These are phyloP conservation scores for Aspergillus sp. DNA, from an alignment of 2,329 filamentous ascomycete genomes.

Conservation along the genomic window DNA sequence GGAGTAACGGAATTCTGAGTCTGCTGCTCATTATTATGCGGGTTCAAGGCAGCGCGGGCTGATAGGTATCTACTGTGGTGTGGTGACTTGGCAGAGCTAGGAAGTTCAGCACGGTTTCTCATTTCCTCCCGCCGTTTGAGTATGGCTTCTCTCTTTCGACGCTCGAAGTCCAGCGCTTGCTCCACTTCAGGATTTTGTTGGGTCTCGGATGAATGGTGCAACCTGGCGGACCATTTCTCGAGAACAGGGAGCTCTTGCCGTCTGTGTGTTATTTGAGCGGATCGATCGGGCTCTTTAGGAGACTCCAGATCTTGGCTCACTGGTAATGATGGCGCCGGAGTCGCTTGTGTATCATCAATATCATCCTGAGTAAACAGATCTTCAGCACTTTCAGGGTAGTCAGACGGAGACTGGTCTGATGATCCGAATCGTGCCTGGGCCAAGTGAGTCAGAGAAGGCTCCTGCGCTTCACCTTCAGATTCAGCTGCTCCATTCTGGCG, in stretches of 20 bases:
- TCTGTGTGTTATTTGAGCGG: constrained; percentile 1
- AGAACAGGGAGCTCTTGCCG: constrained; percentile 14
- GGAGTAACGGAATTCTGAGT: not conserved
- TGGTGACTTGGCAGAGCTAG: constrained; percentile 12
- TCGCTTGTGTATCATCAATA: not conserved
- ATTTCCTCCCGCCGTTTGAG: constrained; percentile 17
- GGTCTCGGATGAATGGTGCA: constrained; percentile 11
- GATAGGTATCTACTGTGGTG: constrained; percentile 26
- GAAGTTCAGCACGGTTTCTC: constrained; percentile 1
- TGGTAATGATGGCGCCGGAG: no score
- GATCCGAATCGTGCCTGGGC: constrained; percentile 10
- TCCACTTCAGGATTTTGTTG: constrained; percentile 14
- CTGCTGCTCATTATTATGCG: not conserved
- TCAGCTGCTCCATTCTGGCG: not conserved
- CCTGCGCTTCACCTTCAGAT: not conserved
- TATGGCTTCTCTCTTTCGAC: constrained; percentile 29
- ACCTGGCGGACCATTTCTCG: constrained; percentile 16
- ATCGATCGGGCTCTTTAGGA: not conserved
- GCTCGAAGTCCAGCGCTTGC: constrained; percentile 32
- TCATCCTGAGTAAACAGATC: not conserved
- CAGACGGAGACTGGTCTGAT: not conserved
- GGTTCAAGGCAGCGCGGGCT: constrained; percentile 18
- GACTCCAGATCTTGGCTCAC: not conserved
- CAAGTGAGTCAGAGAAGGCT: constrained; percentile 6
- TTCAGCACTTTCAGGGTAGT: not conserved